phyloP scores from a whole-genome alignment of 2,329 filamentous ascomycete genomes.

The Monascus ruber region DNA sequence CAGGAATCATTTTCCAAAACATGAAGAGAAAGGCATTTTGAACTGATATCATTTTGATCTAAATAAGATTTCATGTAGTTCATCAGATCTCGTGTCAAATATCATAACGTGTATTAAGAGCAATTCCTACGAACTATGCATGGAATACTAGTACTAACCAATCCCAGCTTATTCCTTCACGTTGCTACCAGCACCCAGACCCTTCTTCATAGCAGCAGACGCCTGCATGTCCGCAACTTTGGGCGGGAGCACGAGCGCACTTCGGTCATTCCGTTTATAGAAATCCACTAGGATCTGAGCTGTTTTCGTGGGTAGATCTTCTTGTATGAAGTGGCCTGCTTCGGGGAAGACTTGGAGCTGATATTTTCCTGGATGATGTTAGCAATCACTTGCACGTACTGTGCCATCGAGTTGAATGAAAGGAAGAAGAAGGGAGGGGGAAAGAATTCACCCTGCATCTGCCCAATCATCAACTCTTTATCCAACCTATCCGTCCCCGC shows the following conservation, averaged over 20 bases:
- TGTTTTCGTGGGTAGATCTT: constrained; percentile 85
- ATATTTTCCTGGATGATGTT: constrained; percentile 56
- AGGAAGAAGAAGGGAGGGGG: background rate
- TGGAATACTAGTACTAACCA: too few species aligned
- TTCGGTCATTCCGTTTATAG: constrained; percentile 80
- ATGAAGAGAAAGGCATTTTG: too few species aligned
- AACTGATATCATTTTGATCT: too few species aligned
- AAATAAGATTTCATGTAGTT: too few species aligned
- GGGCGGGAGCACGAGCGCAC: constrained; percentile 71
- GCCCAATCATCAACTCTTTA: constrained; percentile 85
- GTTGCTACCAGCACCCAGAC: constrained; percentile 7
- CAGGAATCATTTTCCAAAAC: too few species aligned
- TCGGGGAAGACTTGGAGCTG: constrained; percentile 89
- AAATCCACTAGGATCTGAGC: constrained; percentile 81
- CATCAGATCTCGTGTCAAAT: too few species aligned
- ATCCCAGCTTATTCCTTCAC: background rate
- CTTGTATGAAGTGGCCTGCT: constrained; percentile 92
- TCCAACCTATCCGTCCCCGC: constrained; percentile 85
- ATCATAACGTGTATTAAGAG: too few species aligned
- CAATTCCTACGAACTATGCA: too few species aligned
- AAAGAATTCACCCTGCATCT: constrained; percentile 69
- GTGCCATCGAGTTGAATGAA: too few species aligned
- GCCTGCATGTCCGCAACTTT: constrained; percentile 68
- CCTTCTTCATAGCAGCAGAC: constrained; percentile 29
- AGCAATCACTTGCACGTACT: background rate